These are phyloP conservation scores for Pythium pyrilobum DNA, from an alignment of 352 stramenopile species.

Conservation along the genomic window DNA sequence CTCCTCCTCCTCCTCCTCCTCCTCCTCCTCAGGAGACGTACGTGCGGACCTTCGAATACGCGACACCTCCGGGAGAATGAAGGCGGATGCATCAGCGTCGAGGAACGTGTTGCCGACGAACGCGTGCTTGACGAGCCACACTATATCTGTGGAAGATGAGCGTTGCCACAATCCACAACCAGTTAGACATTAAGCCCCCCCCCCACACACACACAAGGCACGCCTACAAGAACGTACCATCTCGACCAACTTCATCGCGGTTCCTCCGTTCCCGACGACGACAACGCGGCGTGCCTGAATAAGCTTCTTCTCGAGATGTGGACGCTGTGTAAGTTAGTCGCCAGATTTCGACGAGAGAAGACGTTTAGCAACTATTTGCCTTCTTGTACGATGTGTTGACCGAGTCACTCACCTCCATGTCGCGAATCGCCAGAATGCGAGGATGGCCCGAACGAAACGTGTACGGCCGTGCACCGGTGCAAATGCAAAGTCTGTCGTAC, in stretches of 20 bases:
- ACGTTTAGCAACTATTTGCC: too few relatives aligned
- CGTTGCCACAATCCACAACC: too few relatives aligned
- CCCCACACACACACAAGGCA: too few relatives aligned
- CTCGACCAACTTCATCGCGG: conserved; percentile 6
- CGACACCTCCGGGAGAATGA: conserved; percentile 2
- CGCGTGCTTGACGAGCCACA: conserved; percentile 8
- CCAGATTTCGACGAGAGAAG: too few relatives aligned
- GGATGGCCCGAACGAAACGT: neutral
- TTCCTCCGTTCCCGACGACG: conserved; percentile 1
- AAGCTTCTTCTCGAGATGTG: neutral
- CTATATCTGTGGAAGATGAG: too few relatives aligned
- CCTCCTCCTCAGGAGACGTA: too few relatives aligned
- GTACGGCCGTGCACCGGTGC: conserved; percentile 1
- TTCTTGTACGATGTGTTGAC: neutral
- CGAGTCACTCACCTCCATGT: neutral
- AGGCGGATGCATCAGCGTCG: neutral
- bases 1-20: too few relatives aligned
- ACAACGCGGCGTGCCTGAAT: neutral
- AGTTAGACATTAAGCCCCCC: too few relatives aligned
- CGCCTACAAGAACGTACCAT: neutral
- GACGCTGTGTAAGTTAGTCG: conserved; percentile 3
- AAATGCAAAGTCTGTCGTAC: conserved; percentile 6
- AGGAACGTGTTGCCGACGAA: conserved; percentile 16
- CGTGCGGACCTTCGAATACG: neutral
- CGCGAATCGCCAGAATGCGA: conserved; percentile 3